Evolutionary conservation across 345 rosid species (phyloP).

Genomic region (Pugionium cornutum): DNA sequence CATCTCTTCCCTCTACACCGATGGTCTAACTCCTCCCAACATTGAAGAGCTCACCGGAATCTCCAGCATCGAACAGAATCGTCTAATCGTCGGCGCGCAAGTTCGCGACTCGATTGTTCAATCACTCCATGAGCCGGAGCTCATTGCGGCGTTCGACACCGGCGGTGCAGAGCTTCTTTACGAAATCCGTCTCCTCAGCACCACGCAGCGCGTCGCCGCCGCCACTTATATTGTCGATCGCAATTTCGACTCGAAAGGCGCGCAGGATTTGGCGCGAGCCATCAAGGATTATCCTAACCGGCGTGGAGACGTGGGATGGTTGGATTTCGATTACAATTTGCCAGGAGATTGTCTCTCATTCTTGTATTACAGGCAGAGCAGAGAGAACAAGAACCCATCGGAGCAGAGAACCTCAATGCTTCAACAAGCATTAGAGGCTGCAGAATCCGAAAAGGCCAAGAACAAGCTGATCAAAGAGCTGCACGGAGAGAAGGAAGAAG

Average conservation of each 20-base stretch:
- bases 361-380: constrained; percentile 68
- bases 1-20: constrained; percentile 63
- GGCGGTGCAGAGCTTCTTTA: constrained; percentile 82
- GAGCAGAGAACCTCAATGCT: constrained; percentile 52
- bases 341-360: constrained; percentile 86
- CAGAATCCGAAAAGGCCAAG: constrained; percentile 65
- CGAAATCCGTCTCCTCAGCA: constrained; percentile 72
- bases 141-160: constrained; percentile 59
- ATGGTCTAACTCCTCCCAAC: constrained; percentile 67
- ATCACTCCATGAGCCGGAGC: constrained; percentile 55
- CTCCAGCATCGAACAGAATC: constrained; percentile 81
- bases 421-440: constrained; percentile 58
- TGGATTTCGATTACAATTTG: constrained; percentile 55
- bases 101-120: constrained; percentile 70
- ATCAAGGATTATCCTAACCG: constrained; percentile 84
- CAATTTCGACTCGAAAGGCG: constrained; percentile 50
- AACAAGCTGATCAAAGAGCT: constrained; percentile 47
- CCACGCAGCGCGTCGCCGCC: constrained; percentile 59
- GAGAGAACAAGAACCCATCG: constrained; percentile 64
- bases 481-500: constrained; percentile 40
- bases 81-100: constrained; percentile 70
- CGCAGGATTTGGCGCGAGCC: constrained; percentile 75
- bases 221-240: constrained; percentile 52
- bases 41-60: constrained; percentile 83
- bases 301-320: constrained; percentile 65